These are phyloP conservation scores for Suhomyces bribrorum DNA, from an alignment of 1,139 yeast genomes.

Conservation along the genomic window DNA sequence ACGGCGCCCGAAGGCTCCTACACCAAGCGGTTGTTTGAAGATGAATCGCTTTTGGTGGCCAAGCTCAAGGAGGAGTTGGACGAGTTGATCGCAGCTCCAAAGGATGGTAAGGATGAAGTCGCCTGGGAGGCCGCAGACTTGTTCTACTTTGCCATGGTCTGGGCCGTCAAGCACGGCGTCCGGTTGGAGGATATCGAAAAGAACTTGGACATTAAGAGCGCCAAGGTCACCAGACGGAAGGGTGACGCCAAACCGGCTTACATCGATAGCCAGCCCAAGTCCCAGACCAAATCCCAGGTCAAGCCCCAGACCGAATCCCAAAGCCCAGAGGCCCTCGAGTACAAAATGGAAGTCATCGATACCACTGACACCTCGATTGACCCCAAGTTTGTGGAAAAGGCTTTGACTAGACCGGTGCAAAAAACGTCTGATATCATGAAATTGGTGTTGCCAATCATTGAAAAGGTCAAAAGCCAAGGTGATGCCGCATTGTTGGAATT, in stretches of 20 bases:
- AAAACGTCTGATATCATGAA: constrained; percentile 90
- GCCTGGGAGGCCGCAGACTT: constrained; percentile 99
- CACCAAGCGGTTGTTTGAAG: constrained; percentile 83
- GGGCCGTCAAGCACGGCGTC: constrained; percentile 82
- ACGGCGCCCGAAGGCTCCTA: constrained; percentile 90
- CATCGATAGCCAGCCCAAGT: constrained; percentile 26
- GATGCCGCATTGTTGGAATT: constrained; percentile 83
- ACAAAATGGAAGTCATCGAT: constrained; percentile 63
- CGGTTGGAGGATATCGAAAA: constrained; percentile 76
- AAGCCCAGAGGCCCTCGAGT: constrained; percentile 32
- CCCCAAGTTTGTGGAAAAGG: constrained; percentile 48
- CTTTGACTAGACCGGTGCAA: constrained; percentile 86
- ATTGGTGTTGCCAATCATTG: constrained; percentile 85
- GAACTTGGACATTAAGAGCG: constrained; percentile 78
- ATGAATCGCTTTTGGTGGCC: constrained; percentile 71
- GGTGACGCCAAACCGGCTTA: constrained; percentile 93
- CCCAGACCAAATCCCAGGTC: no score
- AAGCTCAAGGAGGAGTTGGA: constrained; percentile 96
- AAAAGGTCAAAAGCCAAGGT: constrained; percentile 73
- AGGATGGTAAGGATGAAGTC: constrained; percentile 53
- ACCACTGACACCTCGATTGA: constrained; percentile 39
- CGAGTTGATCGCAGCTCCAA: constrained; percentile 83
- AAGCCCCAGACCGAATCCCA: constrained; percentile 6
- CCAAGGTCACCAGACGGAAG: constrained; percentile 87
- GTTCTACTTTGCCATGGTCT: constrained; percentile 85